Base-by-base conservation (phyloP, 2,329 filamentous ascomycete species). In the Epichloe baconii region DNA sequence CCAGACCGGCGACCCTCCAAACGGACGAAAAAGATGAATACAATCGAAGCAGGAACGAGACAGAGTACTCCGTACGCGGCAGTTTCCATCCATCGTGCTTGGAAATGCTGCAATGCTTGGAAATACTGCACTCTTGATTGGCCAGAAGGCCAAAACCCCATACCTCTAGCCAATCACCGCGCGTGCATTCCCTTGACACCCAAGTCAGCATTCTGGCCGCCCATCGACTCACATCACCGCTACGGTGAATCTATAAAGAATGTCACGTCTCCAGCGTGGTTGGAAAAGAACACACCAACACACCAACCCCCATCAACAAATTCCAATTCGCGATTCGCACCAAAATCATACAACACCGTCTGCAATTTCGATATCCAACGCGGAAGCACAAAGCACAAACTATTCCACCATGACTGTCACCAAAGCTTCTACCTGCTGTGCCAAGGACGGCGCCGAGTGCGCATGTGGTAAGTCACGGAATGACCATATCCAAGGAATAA, bases 361-460 rank as follows among this genome's bases (percentile, higher is more conserved):
- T 40, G 43, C 40, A 43, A 26, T 35, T 6, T 6, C 10, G 10
- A 26, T 1, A 41, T 11, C 4, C 17, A 19, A 17, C 12, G 36
- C 14, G 52, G 36, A 31, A 37, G n/a, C 7, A 34, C 31, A 21
- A 48, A 46, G 15, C 45, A 54, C 48, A 45, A 10, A 37, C 40
- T 35, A 43, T 7, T 23, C 10, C 58, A 65, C 47, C 58, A 69
- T 69, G 65, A 61, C 63, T 35, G 55, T 60, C 60, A 55, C 62
- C 60, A 68, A 68, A 59, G 60, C 69, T 38, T 68, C 73, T 51
- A 80, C 74, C 58, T 80, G 77, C 75, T 80, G 77, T 67, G 72
- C 73, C 66, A 74, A 76, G 65, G 72, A 71, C 62, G 63, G 70
- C 57, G 62, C 66, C 49, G 71, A 73, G 57, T 81, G 78, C 61